Conservation (phyloP, 2,329 filamentous ascomycete genomes). For the Trichophyton equinum region DNA sequence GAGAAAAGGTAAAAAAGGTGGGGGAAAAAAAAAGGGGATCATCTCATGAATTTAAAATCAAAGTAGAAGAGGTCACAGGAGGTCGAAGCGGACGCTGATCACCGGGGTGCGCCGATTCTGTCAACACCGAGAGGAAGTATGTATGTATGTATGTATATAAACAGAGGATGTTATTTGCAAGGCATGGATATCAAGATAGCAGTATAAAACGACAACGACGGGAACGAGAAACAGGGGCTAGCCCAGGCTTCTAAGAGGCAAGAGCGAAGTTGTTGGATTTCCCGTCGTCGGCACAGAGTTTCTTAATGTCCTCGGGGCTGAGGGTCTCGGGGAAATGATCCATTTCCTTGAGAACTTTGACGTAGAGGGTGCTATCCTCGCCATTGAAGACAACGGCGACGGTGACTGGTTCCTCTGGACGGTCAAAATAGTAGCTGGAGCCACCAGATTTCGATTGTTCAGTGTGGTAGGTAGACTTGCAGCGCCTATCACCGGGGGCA, state of each 20-base stretch:
- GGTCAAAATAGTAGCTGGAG: slow-evolving; percentile 58
- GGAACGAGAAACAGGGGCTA: background rate
- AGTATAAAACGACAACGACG: background rate
- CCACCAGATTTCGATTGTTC: slow-evolving; percentile 42
- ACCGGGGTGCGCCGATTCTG: background rate
- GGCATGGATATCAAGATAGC: background rate
- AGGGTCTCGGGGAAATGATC: slow-evolving; percentile 15
- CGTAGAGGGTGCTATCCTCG: slow-evolving; percentile 39
- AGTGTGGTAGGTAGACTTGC: slow-evolving; percentile 59
- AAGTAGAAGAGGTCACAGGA: background rate
- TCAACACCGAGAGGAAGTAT: background rate
- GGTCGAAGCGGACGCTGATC: background rate
- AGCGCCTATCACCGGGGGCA: slow-evolving; percentile 48
- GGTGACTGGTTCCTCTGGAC: slow-evolving; percentile 51
- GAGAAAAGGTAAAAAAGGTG: background rate
- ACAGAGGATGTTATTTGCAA: background rate
- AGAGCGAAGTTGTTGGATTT: slow-evolving; percentile 12
- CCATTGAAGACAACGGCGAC: slow-evolving; percentile 51
- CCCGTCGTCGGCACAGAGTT: slow-evolving; percentile 6
- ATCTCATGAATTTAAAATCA: slow-evolving; percentile 1
- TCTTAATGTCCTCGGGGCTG: slow-evolving; percentile 7
- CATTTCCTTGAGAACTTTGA: slow-evolving; percentile 40
- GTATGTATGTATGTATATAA: background rate
- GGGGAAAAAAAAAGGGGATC: background rate
- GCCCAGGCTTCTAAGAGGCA: slow-evolving; percentile 3